Evolutionary conservation across 495 filamentous ascomycete genomes (phyloP).

Genomic region (Penicillium robsamsonii): DNA sequence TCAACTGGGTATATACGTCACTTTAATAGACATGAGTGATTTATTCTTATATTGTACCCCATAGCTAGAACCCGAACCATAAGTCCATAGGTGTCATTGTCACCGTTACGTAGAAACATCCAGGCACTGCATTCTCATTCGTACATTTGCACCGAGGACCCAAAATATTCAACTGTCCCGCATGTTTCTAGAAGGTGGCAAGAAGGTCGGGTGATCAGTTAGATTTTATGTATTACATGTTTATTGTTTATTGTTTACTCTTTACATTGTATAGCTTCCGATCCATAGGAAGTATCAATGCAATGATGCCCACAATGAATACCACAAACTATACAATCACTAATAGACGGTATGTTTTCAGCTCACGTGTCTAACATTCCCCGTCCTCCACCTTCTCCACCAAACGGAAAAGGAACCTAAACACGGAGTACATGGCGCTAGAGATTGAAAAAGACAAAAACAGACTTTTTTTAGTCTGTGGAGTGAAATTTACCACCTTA

Average conservation of each 20-base stretch:
- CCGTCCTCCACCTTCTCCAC: constrained; percentile 28
- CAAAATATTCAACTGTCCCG: constrained; percentile 19
- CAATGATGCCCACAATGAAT: background rate
- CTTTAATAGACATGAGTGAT: background rate
- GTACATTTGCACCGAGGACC: constrained; percentile 10
- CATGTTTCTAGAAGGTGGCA: constrained; percentile 33
- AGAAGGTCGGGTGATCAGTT: constrained; percentile 18
- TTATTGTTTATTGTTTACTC: background rate
- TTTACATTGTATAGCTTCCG: background rate
- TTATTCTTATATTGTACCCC: background rate
- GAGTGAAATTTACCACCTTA: constrained; percentile 31
- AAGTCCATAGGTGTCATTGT: background rate
- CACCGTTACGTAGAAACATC: constrained; percentile 3
- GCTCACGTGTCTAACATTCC: constrained; percentile 6
- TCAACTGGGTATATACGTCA: background rate
- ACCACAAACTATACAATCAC: background rate
- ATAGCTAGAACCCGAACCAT: background rate
- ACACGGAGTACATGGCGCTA: constrained; percentile 19
- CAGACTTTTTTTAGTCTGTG: constrained; percentile 18
- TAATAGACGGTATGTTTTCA: background rate
- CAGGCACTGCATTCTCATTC: constrained; percentile 26
- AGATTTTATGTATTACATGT: background rate
- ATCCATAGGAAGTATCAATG: background rate
- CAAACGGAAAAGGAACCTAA: constrained; percentile 9
- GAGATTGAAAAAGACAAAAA: background rate